Conservation (phyloP, 495 filamentous ascomycete species). For the Talaromyces adpressus region DNA sequence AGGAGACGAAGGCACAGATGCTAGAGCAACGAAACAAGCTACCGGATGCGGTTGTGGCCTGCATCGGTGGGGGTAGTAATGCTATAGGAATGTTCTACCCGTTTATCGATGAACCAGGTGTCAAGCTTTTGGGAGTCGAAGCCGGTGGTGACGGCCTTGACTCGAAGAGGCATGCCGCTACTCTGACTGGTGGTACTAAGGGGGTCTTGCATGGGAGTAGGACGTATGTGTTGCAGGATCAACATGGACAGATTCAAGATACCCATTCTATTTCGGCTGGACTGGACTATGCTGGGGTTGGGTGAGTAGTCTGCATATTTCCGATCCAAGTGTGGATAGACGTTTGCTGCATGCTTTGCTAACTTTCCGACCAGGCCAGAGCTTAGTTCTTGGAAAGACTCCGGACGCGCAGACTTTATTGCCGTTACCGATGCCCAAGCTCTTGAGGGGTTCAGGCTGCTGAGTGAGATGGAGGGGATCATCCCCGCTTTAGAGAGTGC, state of each 20-base stretch:
- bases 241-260: slow-evolving; percentile 29
- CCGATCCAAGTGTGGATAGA: not conserved
- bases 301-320: slow-evolving; percentile 17
- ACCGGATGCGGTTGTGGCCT: slow-evolving; percentile 25
- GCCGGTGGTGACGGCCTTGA: slow-evolving; percentile 76
- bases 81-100: slow-evolving; percentile 76
- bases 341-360: not conserved
- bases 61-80: slow-evolving; percentile 52
- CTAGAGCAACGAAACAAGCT: slow-evolving; percentile 60
- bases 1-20: slow-evolving; percentile 75
- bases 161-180: slow-evolving; percentile 65
- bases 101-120: slow-evolving; percentile 64
- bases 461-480: slow-evolving; percentile 55
- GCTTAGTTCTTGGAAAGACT: no score
- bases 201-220: no score
- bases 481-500: slow-evolving; percentile 79
- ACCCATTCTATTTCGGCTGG: slow-evolving; percentile 78
- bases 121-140: slow-evolving; percentile 77
- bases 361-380: not conserved
- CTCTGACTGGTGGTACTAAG: slow-evolving; percentile 60
- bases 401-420: slow-evolving; percentile 40
- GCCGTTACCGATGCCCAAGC: not conserved
- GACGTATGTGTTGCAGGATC: slow-evolving; percentile 41
- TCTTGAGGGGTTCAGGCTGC: not conserved
- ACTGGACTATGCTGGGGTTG: slow-evolving; percentile 82